Conservation (phyloP, 257 asterid species). For the Eucommia ulmoides region DNA sequence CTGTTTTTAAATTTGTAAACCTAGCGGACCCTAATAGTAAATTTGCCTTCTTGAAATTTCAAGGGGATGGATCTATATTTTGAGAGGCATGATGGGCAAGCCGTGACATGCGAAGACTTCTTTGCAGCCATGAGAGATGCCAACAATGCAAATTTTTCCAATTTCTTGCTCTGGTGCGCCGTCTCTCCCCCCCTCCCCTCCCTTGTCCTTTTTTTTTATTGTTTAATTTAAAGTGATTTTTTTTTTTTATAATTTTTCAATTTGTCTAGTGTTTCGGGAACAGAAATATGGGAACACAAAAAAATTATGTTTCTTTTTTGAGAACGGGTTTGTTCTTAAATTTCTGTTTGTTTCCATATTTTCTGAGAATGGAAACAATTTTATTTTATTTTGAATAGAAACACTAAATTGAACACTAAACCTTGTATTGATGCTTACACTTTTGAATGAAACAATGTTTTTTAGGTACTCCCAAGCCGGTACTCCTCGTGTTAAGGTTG, state of each 20-base stretch:
- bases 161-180: slow-evolving; percentile 73
- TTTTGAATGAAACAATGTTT: slow-evolving; percentile 10
- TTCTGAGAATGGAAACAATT: too few species aligned
- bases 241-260: too few species aligned
- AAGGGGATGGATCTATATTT: slow-evolving; percentile 87
- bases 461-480: slow-evolving; percentile 99
- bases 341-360: neutral
- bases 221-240: too few species aligned
- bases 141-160: slow-evolving; percentile 67
- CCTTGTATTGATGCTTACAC: neutral
- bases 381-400: too few species aligned
- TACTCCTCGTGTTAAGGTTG: slow-evolving; percentile 67
- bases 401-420: too few species aligned
- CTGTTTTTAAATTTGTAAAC: too few species aligned
- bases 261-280: too few species aligned
- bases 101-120: slow-evolving; percentile 80
- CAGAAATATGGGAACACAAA: too few species aligned
- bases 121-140: slow-evolving; percentile 99
- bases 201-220: slow-evolving; percentile 11
- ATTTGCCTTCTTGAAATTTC: slow-evolving; percentile 9
- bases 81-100: slow-evolving; percentile 78
- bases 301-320: too few species aligned
- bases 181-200: too few species aligned
- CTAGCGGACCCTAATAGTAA: too few species aligned
- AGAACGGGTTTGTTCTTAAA: slow-evolving; percentile 3